phyloP scores from a whole-genome alignment of 805 yeast species.

The Isabelozyma gotoi region DNA sequence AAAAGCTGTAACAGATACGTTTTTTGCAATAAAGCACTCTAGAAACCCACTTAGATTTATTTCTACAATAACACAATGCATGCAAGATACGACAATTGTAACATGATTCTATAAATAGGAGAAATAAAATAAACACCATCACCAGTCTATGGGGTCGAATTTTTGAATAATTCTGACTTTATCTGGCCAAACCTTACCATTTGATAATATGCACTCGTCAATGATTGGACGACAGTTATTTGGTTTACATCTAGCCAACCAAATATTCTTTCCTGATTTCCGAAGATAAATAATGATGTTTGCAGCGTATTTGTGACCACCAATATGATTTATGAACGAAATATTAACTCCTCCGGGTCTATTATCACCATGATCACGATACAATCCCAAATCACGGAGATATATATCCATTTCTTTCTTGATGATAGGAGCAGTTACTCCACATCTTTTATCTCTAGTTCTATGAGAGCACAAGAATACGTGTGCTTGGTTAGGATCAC shows the following conservation, averaged over 20 bases:
- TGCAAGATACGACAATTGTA: background rate
- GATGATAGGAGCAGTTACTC: slow-evolving; percentile 89
- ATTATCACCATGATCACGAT: slow-evolving; percentile 74
- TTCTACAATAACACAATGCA: background rate
- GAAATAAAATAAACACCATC: slow-evolving; percentile 1
- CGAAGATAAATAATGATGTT: slow-evolving; percentile 76
- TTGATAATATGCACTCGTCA: slow-evolving; percentile 70
- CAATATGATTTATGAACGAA: slow-evolving; percentile 78
- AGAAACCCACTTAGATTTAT: background rate
- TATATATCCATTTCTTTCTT: slow-evolving; percentile 73
- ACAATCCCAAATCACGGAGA: slow-evolving; percentile 67
- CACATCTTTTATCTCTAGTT: slow-evolving; percentile 91
- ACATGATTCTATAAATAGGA: background rate
- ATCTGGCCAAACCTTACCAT: slow-evolving; percentile 70
- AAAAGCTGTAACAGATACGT: too few species aligned
- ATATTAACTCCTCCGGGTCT: slow-evolving; percentile 76
- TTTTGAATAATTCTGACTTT: slow-evolving; percentile 61
- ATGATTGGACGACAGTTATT: slow-evolving; percentile 69
- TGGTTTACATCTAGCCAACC: slow-evolving; percentile 89
- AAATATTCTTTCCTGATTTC: slow-evolving; percentile 66
- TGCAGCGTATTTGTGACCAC: slow-evolving; percentile 95
- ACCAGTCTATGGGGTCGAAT: slow-evolving; percentile 56
- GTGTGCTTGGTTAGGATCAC: slow-evolving; percentile 37
- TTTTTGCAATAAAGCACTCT: too few species aligned
- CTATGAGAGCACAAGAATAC: slow-evolving; percentile 84